A percentile compares a stretch with the other conserved stretches of the same genome.
These are phyloP conservation scores for Aspergillus awamori DNA, from an alignment of 2,329 filamentous ascomycete genomes.

Conservation along the genomic window DNA sequence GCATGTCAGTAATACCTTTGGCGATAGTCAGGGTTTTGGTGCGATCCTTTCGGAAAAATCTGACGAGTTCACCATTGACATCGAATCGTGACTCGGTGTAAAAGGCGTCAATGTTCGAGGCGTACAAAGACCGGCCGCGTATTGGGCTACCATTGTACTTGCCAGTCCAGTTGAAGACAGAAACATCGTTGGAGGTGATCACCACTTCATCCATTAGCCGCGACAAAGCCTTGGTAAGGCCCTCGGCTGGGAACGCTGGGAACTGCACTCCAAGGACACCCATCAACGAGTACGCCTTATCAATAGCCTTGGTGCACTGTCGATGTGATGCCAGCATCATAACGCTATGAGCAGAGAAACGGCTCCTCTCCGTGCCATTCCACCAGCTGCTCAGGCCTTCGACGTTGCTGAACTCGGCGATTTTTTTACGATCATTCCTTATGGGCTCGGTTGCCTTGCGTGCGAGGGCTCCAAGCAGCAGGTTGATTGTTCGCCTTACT, in stretches of 20 bases:
- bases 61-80: not conserved
- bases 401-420: not conserved
- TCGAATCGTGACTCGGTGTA: not conserved
- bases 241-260: slow-evolving; percentile 21
- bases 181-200: slow-evolving; percentile 21
- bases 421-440: not conserved
- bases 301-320: slow-evolving; percentile 17
- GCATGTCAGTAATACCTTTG: not conserved
- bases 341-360: slow-evolving; percentile 16
- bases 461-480: not conserved
- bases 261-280: slow-evolving; percentile 24
- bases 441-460: not conserved
- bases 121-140: slow-evolving; percentile 15
- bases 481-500: not conserved
- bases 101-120: slow-evolving; percentile 14
- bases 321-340: slow-evolving; percentile 17
- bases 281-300: slow-evolving; percentile 25
- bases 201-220: slow-evolving; percentile 22
- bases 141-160: slow-evolving; percentile 14
- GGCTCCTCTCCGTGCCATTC: not conserved
- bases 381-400: not conserved
- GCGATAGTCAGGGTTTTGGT: not conserved
- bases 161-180: slow-evolving; percentile 19
- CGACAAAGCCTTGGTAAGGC: slow-evolving; percentile 19
- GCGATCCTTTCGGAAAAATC: not conserved